Evolutionary conservation across 495 filamentous ascomycete species (phyloP).

Genomic region (Aspergillus baeticus): DNA sequence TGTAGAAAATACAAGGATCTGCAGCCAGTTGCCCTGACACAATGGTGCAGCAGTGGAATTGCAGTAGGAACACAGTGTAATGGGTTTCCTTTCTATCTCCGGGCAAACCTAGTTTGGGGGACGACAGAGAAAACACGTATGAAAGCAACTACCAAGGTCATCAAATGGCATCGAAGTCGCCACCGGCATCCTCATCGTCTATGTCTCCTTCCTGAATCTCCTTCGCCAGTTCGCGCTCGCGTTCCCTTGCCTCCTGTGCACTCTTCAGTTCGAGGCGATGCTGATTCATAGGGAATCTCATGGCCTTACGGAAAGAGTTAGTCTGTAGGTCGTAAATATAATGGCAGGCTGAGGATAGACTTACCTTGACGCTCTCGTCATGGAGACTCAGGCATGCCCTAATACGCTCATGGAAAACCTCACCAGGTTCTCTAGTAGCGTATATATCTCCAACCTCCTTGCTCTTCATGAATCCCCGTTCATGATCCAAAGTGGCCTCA

Average conservation of each 20-base stretch:
- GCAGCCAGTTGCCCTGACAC: slow-evolving; percentile 30
- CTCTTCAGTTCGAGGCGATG: slow-evolving; percentile 97
- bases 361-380: slow-evolving; percentile 96
- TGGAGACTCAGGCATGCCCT: slow-evolving; percentile 85
- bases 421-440: slow-evolving; percentile 89
- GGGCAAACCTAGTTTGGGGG: slow-evolving; percentile 5
- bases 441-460: slow-evolving; percentile 95
- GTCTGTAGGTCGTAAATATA: background rate
- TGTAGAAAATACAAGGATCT: slow-evolving; percentile 32
- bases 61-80: slow-evolving; percentile 24
- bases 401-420: slow-evolving; percentile 96
- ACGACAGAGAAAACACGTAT: slow-evolving; percentile 8
- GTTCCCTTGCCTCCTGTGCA: slow-evolving; percentile 92
- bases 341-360: slow-evolving; percentile 13
- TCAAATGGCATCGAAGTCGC: slow-evolving; percentile 97
- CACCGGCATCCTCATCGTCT: slow-evolving; percentile 95
- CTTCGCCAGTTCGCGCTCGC: slow-evolving; percentile 95
- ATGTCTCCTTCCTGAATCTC: slow-evolving; percentile 98
- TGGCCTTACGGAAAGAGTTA: slow-evolving; percentile 60
- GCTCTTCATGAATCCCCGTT: slow-evolving; percentile 97
- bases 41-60: slow-evolving; percentile 27
- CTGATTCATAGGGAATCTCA: slow-evolving; percentile 99
- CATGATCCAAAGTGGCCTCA: slow-evolving; percentile 90
- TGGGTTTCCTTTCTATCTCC: slow-evolving; percentile 10
- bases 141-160: slow-evolving; percentile 3